Conservation (phyloP, 345 rosid species). For the Brassica juncea region DNA sequence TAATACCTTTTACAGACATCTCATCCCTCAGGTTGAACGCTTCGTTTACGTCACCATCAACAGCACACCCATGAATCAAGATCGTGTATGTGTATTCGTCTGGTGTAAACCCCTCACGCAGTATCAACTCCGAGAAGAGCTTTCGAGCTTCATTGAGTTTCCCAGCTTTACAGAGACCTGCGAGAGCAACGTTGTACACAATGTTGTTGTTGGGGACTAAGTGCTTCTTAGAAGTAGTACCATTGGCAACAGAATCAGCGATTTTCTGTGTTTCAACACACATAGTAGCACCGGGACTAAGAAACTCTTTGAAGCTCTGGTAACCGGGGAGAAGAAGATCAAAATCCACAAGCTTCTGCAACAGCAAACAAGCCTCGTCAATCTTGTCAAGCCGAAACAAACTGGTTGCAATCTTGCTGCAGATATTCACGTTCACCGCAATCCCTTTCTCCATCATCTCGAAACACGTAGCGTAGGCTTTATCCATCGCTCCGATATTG, state of each 20-base stretch:
- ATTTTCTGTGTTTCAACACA: conserved; percentile 49
- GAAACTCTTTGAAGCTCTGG: conserved; percentile 35
- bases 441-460: conserved; percentile 67
- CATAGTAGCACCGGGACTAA: conserved; percentile 24
- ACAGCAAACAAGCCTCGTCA: conserved; percentile 65
- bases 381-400: conserved; percentile 57
- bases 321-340: conserved; percentile 47
- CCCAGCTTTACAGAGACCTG: conserved; percentile 73
- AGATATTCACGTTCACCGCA: conserved; percentile 54
- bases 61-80: conserved; percentile 61
- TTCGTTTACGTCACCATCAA: conserved; percentile 58
- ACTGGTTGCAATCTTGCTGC: conserved; percentile 67
- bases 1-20: conserved; percentile 61
- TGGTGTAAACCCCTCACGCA: conserved; percentile 48
- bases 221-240: conserved; percentile 36
- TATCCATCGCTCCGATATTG: conserved; percentile 59
- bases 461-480: conserved; percentile 55
- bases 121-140: conserved; percentile 53
- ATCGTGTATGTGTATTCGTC: conserved; percentile 67
- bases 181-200: conserved; percentile 64
- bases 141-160: conserved; percentile 58
- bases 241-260: conserved; percentile 45
- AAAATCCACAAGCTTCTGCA: conserved; percentile 59
- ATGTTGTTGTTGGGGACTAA: conserved; percentile 56
- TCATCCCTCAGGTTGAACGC: conserved; percentile 71